phyloP scores from a whole-genome alignment of 768 basidiomycete genomes.

The Pulveroboletus sp. region DNA sequence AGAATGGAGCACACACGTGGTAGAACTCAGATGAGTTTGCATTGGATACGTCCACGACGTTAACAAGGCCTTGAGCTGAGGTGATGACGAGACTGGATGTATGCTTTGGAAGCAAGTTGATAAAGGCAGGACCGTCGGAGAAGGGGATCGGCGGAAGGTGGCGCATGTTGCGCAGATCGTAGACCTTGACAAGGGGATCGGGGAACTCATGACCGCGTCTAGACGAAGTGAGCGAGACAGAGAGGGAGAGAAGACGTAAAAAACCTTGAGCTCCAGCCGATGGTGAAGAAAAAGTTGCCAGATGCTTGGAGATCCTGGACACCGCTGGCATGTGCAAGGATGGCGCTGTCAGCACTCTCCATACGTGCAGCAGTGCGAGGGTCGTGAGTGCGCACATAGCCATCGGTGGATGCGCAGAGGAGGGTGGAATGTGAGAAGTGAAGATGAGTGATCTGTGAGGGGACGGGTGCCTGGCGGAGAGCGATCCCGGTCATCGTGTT shows the following conservation, averaged over 20 bases:
- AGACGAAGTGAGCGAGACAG: constrained; percentile 11
- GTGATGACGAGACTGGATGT: constrained; percentile 68
- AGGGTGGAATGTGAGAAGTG: constrained; percentile 60
- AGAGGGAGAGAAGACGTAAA: background rate
- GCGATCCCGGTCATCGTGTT: constrained; percentile 70
- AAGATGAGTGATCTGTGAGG: constrained; percentile 62
- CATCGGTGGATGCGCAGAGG: constrained; percentile 69
- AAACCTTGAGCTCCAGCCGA: constrained; percentile 83
- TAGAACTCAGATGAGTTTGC: constrained; percentile 69
- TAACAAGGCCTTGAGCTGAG: constrained; percentile 78
- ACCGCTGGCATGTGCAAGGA: constrained; percentile 78
- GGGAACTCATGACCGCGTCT: constrained; percentile 86
- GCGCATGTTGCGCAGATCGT: constrained; percentile 80
- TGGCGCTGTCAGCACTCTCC: constrained; percentile 46
- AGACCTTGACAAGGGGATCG: constrained; percentile 90
- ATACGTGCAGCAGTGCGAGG: constrained; percentile 56
- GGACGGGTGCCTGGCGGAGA: constrained; percentile 50
- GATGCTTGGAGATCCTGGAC: constrained; percentile 76
- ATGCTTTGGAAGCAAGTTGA: constrained; percentile 74
- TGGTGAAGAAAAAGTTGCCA: constrained; percentile 80
- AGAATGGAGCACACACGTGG: constrained; percentile 47
- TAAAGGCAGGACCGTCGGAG: constrained; percentile 80
- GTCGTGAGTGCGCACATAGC: constrained; percentile 65
- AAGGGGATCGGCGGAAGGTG: constrained; percentile 85
- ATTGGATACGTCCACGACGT: constrained; percentile 77